Evolutionary conservation across 2,329 filamentous ascomycete species (phyloP).

Genomic region (Daldinia eschscholtzii): DNA sequence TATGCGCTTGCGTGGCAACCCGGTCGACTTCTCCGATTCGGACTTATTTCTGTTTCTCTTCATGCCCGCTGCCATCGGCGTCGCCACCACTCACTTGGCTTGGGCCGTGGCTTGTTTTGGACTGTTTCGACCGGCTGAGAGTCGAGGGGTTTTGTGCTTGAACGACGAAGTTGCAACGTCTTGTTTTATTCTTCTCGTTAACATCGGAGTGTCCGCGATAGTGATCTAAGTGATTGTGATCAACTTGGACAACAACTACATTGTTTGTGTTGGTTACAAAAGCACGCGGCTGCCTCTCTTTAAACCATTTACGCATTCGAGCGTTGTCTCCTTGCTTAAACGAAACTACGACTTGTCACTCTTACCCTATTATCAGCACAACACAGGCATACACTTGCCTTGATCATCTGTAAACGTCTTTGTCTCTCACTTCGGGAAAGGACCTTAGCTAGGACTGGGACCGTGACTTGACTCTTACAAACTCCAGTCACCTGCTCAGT

Average conservation of each 20-base stretch:
- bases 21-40: background rate
- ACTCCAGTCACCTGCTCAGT: constrained; percentile 23
- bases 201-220: background rate
- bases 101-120: constrained; percentile 6
- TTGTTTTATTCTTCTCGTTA: background rate
- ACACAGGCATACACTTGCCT: constrained; percentile 6
- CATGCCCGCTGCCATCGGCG: background rate
- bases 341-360: constrained; percentile 2
- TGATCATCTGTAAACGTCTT: constrained; percentile 5
- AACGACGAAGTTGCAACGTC: constrained; percentile 24
- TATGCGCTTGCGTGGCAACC: constrained; percentile 14
- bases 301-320: background rate
- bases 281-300: constrained; percentile 15
- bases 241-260: background rate
- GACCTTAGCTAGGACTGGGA: constrained; percentile 1
- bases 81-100: constrained; percentile 10
- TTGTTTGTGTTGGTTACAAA: background rate
- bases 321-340: background rate
- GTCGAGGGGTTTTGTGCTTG: background rate
- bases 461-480: constrained; percentile 10
- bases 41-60: background rate
- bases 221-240: background rate
- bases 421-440: constrained; percentile 13
- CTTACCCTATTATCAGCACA: background rate
- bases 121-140: background rate